Evolutionary conservation across 306 rosid genomes (phyloP).

Genomic region (Acmispon strigosus): DNA sequence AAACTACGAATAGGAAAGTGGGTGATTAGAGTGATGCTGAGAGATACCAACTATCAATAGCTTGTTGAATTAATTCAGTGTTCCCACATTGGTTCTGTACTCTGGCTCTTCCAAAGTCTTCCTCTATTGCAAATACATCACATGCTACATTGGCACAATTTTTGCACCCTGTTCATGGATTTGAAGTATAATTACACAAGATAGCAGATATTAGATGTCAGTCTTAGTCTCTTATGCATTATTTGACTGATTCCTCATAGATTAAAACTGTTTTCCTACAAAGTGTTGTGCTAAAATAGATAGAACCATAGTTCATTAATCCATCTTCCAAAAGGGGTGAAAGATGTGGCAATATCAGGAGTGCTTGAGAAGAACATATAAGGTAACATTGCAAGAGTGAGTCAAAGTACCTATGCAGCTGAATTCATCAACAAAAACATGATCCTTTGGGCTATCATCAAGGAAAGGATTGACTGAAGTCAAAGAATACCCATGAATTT

Average conservation of each 20-base stretch:
- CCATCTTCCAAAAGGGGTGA: not conserved
- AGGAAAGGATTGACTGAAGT: constrained; percentile 79
- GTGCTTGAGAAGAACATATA: not conserved
- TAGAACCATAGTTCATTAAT: not conserved
- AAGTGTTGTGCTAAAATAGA: not conserved
- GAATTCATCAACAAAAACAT: constrained; percentile 83
- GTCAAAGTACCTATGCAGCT: constrained; percentile 78
- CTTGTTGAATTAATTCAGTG: constrained; percentile 52
- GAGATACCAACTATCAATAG: constrained; percentile 78
- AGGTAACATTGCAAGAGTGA: not conserved
- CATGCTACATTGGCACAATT: constrained; percentile 81
- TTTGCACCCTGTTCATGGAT: constrained; percentile 66
- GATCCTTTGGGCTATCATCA: constrained; percentile 63
- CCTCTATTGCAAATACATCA: constrained; percentile 76
- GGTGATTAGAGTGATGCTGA: not conserved
- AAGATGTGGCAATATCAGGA: not conserved
- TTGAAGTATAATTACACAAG: not conserved
- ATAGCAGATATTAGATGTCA: not conserved
- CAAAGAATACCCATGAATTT: constrained; percentile 89
- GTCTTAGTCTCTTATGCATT: not conserved
- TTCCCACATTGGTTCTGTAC: constrained; percentile 65
- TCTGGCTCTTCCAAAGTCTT: constrained; percentile 92
- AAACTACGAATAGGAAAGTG: not conserved
- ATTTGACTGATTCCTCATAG: not conserved
- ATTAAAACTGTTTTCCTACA: not conserved